Base-by-base conservation (phyloP, 2,329 filamentous ascomycete species). In the Cryphonectria japonica region DNA sequence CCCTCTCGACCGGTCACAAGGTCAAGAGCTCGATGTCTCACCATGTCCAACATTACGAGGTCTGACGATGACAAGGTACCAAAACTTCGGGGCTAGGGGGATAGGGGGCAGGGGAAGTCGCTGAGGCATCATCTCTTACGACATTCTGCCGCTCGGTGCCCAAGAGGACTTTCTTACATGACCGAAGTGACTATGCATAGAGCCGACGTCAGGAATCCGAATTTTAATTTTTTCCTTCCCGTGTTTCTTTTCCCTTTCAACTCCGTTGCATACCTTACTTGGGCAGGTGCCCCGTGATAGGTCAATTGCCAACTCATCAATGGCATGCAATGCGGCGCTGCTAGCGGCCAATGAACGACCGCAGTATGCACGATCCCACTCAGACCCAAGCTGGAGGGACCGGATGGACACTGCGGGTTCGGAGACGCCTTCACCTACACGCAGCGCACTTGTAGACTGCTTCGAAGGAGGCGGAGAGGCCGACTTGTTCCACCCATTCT, bases 231-330 rank as follows among this genome's bases (percentile, higher is more conserved):
- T n/a, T 14, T 6, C 3, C 19, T 46, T 46, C 7, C 4, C 13
- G 32, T 59, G 19, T 34, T 32, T 2, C 8, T 29, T 29, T 6
- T 4, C 5, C 13, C 7, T 59, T 34, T 11, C 29, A 16, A 19
- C 26, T 26, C 19, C 29, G 29, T 62, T 9, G 39, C 66, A 26
- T 70, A 29, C 29, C 70, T 63, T 46, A 61, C 69, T 65, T 68
- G 71, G 59, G 71, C 69, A 73, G 69, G 71, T 73, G 69, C 46
- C 57, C 67, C 67, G 29, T 57, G 52, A 71, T 70, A 72, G 69
- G 71, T 69, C 71, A 74, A 74, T 74, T 71, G 73, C 65, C 71
- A 74, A 72, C 73, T 69, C 73, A 75, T 72, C 73, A 62, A 57
- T 37, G 22, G 54, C n/a, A 60, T 71, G 70, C 59, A 50, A 65